Conservation (phyloP, 441 rosid species). For the Isatis lusitanica region DNA sequence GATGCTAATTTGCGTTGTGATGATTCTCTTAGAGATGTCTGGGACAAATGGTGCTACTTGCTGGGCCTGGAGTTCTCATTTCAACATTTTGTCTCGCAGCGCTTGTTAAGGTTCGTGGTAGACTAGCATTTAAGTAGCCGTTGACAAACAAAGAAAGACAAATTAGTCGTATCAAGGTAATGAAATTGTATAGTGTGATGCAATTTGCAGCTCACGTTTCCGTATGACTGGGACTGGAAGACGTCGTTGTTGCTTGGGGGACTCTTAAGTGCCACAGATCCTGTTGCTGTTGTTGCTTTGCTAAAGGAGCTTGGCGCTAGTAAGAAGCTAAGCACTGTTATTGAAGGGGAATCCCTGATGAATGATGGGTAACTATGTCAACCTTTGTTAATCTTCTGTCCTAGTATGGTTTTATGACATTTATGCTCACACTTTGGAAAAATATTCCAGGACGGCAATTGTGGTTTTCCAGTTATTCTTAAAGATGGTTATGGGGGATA, state of each 20-base stretch:
- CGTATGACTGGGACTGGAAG: slow-evolving; percentile 90
- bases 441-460: slow-evolving; percentile 78
- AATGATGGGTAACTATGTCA: slow-evolving; percentile 78
- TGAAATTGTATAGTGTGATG: not conserved
- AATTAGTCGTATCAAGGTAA: not conserved
- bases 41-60: slow-evolving; percentile 86
- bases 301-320: slow-evolving; percentile 96
- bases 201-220: slow-evolving; percentile 62
- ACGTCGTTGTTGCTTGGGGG: slow-evolving; percentile 93
- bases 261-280: slow-evolving; percentile 94
- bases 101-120: slow-evolving; percentile 65
- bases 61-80: slow-evolving; percentile 92
- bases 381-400: slow-evolving; percentile 1
- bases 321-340: slow-evolving; percentile 86
- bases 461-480: slow-evolving; percentile 91
- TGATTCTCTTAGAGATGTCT: slow-evolving; percentile 58
- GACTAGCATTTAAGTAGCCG: not conserved
- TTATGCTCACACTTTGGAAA: not conserved
- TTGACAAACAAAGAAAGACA: not conserved
- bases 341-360: slow-evolving; percentile 97
- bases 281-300: slow-evolving; percentile 95
- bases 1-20: not conserved
- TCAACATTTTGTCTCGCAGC: slow-evolving; percentile 78
- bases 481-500: slow-evolving; percentile 78
- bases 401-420: not conserved